Base-by-base conservation (phyloP, 1,139 yeast species). In the Lodderomyces orthopsilosis region DNA sequence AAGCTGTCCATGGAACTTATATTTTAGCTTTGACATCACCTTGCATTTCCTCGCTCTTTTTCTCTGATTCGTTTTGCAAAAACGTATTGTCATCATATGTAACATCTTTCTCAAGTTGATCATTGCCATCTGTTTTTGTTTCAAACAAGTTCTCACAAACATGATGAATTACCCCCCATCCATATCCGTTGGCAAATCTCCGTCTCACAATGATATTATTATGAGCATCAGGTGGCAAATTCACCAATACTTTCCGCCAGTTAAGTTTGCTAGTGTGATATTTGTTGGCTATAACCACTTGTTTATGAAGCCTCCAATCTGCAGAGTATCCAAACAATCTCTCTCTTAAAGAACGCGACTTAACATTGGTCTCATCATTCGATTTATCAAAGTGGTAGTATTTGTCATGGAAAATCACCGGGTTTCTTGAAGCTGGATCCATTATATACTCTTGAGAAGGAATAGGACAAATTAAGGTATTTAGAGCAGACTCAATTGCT, bases 231-330 rank as follows among this genome's bases (percentile, higher is more conserved):
- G 97, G 96, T 42, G 85, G 83, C 46, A 94, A 65, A 42, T 81
- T 79, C 1, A 93, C 97, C 38, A 94, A 65, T 1, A 94, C 95
- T 61, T 93, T 93, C 36, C 98, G 71, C 99, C 99, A 93, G 9
- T 78, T 67, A 79, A 89, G 75, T 2, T 77, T 79, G 40, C 55
- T 56, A 6, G 77, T 68, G 59, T 93, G 98, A 83, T 95, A 93
- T 45, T 81, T 80, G 41, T 94, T 69, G 0, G 98, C 98, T 44
- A 93, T 86, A 44, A 75, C 72, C 46, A 90, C 98, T 59, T 65
- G 70, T 43, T 60, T 63, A 30, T 91, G 95, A 14, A 81, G 50
- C 64, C 49, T 70, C 62, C 63, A 48, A 48, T 61, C 44, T 12
- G 48, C 59, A 41, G 51, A 51, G 36, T 56, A 52, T 33, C 51